Conservation (phyloP, 108 stramenopile genomes). For the Discostella pseudostelligera region DNA sequence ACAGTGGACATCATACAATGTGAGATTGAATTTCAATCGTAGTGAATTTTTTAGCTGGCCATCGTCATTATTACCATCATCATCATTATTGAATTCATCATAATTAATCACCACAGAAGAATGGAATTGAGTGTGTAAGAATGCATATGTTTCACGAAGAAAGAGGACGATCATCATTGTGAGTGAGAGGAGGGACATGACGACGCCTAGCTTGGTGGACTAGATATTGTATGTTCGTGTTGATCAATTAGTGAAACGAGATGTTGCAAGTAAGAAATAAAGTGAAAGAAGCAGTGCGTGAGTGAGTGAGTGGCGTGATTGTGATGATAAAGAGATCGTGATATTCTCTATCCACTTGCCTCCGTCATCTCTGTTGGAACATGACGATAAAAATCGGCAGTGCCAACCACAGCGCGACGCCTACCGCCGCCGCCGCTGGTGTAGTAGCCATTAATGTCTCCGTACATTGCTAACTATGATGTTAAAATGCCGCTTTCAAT, state of each 20-base stretch:
- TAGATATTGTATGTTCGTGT: no score
- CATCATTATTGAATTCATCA: constrained; percentile 61
- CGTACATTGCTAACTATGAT: constrained; percentile 14
- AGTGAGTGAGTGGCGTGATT: neutral
- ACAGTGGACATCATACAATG: constrained; percentile 86
- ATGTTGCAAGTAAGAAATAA: constrained; percentile 52
- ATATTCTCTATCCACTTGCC: constrained; percentile 36
- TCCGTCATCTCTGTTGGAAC: constrained; percentile 86
- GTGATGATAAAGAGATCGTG: neutral
- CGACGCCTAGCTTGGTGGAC: constrained; percentile 84
- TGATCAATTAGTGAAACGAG: neutral
- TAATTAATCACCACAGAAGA: constrained; percentile 85
- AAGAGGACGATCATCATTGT: constrained; percentile 86
- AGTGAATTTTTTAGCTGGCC: constrained; percentile 24
- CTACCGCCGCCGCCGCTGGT: constrained; percentile 44
- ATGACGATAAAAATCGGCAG: constrained; percentile 82
- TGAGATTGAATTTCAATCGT: constrained; percentile 91
- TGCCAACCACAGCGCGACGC: constrained; percentile 52
- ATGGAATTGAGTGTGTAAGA: constrained; percentile 69
- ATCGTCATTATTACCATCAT: neutral
- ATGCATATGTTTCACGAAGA: constrained; percentile 86
- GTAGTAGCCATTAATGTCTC: constrained; percentile 20
- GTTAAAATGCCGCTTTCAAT: neutral
- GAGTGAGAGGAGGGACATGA: constrained; percentile 78
- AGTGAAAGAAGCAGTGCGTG: constrained; percentile 11